phyloP scores from a whole-genome alignment of 768 basidiomycete species.

The Paxillus ammoniavirescens region DNA sequence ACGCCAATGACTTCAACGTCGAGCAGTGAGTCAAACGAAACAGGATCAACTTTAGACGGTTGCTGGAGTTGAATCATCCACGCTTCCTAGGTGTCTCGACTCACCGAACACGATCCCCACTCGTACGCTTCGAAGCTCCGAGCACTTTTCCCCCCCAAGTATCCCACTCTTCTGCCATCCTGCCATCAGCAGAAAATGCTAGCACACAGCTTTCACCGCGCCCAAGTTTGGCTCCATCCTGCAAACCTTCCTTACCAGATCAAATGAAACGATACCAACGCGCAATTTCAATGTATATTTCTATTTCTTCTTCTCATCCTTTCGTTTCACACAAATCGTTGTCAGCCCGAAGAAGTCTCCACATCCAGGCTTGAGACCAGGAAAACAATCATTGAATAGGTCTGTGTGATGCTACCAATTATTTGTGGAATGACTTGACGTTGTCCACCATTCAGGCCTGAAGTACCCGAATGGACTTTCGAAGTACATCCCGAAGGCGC shows the following conservation, averaged over 20 bases:
- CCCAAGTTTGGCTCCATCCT: not conserved
- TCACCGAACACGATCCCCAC: not conserved
- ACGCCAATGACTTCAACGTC: not conserved
- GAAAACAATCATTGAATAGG: not conserved
- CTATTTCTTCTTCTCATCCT: not conserved
- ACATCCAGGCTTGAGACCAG: not conserved
- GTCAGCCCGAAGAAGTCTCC: not conserved
- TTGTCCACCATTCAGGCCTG: not conserved
- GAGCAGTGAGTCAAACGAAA: not conserved
- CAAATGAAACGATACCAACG: not conserved
- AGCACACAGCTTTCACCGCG: not conserved
- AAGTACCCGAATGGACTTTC: not conserved
- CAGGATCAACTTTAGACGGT: not conserved
- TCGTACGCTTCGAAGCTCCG: not conserved
- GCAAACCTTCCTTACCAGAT: not conserved
- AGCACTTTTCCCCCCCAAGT: not conserved
- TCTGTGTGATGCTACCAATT: not conserved
- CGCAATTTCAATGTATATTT: not conserved
- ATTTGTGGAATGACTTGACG: not conserved
- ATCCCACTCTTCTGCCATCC: not conserved
- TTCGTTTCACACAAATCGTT: not conserved
- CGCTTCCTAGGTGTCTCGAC: not conserved
- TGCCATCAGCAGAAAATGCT: not conserved
- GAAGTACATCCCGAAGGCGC: constrained; percentile 29
- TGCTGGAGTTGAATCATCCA: not conserved